Evolutionary conservation across 495 filamentous ascomycete genomes (phyloP).

Genomic region (Lindgomyces ingoldianus): DNA sequence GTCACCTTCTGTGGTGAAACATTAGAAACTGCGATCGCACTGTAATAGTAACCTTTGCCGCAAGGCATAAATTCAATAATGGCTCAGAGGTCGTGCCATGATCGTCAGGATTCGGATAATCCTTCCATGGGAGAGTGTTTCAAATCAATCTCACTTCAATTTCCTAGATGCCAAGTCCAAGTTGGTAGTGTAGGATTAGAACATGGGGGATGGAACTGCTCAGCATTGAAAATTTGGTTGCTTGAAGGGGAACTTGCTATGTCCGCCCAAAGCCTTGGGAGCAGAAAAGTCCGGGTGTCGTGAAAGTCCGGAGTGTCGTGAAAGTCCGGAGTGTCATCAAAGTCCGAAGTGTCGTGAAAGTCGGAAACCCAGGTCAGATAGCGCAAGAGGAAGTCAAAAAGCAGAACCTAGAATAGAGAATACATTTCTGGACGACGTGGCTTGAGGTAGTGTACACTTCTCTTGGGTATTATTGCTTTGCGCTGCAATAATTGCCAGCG

Average conservation of each 20-base stretch:
- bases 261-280: constrained; percentile 3
- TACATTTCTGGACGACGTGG: background rate
- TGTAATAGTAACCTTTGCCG: background rate
- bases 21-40: background rate
- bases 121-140: background rate
- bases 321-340: background rate
- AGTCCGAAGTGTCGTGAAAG: background rate
- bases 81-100: background rate
- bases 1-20: too few relatives aligned
- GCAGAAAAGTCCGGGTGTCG: background rate
- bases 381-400: too few relatives aligned
- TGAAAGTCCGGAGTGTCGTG: background rate
- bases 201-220: too few relatives aligned
- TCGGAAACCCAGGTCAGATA: too few relatives aligned
- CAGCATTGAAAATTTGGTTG: too few relatives aligned
- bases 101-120: background rate
- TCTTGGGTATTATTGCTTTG: constrained; percentile 1
- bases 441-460: background rate
- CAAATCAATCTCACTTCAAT: background rate
- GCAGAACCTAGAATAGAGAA: too few relatives aligned
- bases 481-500: background rate
- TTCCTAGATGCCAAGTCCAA: background rate
- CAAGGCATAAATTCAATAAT: background rate
- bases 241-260: too few relatives aligned
- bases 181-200: too few relatives aligned